Base-by-base conservation (phyloP, 2,329 filamentous ascomycete genomes). In the Cytospora paraplurivora region DNA sequence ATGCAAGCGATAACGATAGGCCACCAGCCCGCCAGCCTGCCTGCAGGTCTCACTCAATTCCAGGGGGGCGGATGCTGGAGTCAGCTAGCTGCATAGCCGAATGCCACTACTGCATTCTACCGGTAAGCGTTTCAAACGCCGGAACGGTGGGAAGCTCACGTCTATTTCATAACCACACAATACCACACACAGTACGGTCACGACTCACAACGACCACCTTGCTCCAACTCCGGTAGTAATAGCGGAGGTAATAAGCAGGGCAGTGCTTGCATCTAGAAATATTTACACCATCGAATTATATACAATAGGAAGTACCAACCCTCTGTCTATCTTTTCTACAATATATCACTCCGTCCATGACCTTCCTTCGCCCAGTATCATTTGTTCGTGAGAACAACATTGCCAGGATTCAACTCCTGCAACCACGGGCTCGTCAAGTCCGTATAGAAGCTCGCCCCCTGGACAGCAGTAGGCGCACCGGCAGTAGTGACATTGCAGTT, bases 361-460 rank as follows among this genome's bases (percentile, higher is more conserved):
- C 41, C 7, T 4, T 19, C 15, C 17, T 17, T 44, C 41, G 19
- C 17, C 41, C 7, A 17, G 44, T 47, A 10, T 47, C 44, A 47
- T 47, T 19, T 19, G 35, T 61, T 56, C 41, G 59, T 38, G 7
- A 61, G 41, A 1, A 61, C n/a, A 4, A 61, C 59, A 50, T 55
- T 61, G 8, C 59, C 59, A n/a, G 59, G 59, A 21, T 61, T 61
- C 49, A 66, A n/a, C 49, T 66, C 67, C 59, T 69, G 64, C 38
- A 80, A 59, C 66, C 78, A 78, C 32, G 75, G 68, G 44, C 76
- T 76, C 21, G 72, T 71, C 63, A 83, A 68, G 64, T 83, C 72
- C 0, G 79, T 82, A 56, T 79, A 81, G 68, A 84, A 84, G 35
- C 79, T 81, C 0, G 81, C 81, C 0, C 81, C 81, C 62, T 75